A percentile compares a stretch with the other conserved stretches of the same genome.
phyloP scores from a whole-genome alignment of 257 asterid genomes.

The Nicotiana undulata region DNA sequence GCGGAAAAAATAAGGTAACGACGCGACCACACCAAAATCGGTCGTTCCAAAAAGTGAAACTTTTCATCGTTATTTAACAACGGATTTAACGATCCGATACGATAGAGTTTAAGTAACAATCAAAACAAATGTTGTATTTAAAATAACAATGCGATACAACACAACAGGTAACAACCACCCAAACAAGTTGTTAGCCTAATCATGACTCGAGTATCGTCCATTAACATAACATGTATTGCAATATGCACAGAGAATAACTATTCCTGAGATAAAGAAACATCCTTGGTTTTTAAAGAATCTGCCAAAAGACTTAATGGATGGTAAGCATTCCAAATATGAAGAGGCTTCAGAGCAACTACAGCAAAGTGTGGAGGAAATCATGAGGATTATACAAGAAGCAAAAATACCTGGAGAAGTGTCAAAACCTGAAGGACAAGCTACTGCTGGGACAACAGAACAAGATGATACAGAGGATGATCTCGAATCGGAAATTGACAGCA shows the following conservation, averaged over 20 bases:
- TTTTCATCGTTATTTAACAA: no score
- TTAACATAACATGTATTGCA: neutral
- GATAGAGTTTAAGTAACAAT: no score
- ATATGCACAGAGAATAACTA: constrained; percentile 58
- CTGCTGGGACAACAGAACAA: constrained; percentile 9
- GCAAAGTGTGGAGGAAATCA: constrained; percentile 73
- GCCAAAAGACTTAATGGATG: constrained; percentile 70
- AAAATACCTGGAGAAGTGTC: constrained; percentile 19
- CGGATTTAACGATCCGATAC: no score
- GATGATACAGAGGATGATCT: constrained; percentile 26
- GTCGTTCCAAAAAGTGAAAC: no score
- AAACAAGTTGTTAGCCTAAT: no score
- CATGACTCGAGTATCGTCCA: neutral
- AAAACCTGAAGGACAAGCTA: constrained; percentile 8
- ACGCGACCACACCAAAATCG: no score
- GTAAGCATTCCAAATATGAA: constrained; percentile 42
- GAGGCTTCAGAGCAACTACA: constrained; percentile 41
- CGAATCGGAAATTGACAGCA: constrained; percentile 30
- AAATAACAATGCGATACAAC: no score
- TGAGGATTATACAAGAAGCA: constrained; percentile 79
- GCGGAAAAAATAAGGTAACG: no score
- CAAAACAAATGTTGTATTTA: no score
- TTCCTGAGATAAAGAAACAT: constrained; percentile 79
- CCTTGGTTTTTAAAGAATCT: constrained; percentile 90
- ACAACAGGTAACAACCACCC: no score